phyloP scores from a whole-genome alignment of 75 land plant genomes.

The Isoetes taiwanensis region DNA sequence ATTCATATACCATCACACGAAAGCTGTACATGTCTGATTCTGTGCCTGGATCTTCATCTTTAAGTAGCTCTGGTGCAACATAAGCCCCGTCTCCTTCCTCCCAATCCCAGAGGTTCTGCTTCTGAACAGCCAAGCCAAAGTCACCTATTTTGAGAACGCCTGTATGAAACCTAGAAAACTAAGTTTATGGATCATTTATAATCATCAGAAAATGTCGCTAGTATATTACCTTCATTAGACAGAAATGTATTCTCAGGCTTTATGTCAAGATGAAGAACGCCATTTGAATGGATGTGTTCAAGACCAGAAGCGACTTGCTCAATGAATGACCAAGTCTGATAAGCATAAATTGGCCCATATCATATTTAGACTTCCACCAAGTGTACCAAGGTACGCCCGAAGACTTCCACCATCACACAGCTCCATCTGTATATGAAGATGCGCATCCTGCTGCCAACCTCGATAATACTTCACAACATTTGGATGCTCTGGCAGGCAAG shows the following conservation, averaged over 20 bases:
- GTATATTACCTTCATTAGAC: slow-evolving; percentile 9
- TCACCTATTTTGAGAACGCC: slow-evolving; percentile 22
- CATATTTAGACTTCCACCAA: slow-evolving; percentile 14
- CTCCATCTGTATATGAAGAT: slow-evolving; percentile 27
- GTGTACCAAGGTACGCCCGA: slow-evolving; percentile 20
- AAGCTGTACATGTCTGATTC: slow-evolving; percentile 30
- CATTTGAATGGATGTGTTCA: slow-evolving; percentile 17
- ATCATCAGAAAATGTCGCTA: neutral
- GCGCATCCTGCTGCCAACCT: slow-evolving; percentile 28
- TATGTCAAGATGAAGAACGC: slow-evolving; percentile 27
- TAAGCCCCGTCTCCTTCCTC: slow-evolving; percentile 27
- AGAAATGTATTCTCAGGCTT: slow-evolving; percentile 24
- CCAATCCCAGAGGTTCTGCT: slow-evolving; percentile 22
- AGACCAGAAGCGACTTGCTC: slow-evolving; percentile 19
- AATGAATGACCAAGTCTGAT: slow-evolving; percentile 19
- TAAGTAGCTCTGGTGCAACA: slow-evolving; percentile 23
- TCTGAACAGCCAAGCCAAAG: slow-evolving; percentile 23
- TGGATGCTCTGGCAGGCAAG: slow-evolving; percentile 23
- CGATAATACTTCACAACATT: slow-evolving; percentile 24
- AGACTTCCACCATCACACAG: slow-evolving; percentile 26
- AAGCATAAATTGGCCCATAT: neutral
- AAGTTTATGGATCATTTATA: neutral
- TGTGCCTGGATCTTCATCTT: slow-evolving; percentile 19
- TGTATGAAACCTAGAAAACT: neutral
- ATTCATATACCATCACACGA: slow-evolving; percentile 25